Conservation (phyloP, 495 filamentous ascomycete genomes). For the Tetracladium marchalianum region DNA sequence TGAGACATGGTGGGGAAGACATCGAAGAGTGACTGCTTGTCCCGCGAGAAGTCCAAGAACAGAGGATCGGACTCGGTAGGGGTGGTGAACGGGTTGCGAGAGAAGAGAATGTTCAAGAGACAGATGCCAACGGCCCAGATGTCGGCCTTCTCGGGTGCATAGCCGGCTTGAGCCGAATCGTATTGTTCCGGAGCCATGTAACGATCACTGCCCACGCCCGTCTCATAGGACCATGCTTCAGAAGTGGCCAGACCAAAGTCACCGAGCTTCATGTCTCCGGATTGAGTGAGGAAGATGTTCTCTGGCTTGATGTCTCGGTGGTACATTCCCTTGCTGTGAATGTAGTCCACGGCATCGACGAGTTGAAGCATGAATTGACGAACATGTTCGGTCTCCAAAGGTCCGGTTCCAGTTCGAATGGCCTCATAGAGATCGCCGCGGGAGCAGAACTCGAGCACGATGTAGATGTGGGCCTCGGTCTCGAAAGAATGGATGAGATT, state of each 20-base stretch:
- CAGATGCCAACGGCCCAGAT: conserved; percentile 96
- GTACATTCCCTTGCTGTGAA: conserved; percentile 84
- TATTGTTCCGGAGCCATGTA: conserved; percentile 99
- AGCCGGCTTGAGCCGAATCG: conserved; percentile 73
- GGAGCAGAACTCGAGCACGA: conserved; percentile 93
- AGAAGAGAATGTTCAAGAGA: conserved; percentile 90
- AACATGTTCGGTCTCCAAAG: conserved; percentile 90
- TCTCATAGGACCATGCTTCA: conserved; percentile 79
- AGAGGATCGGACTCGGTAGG: conserved; percentile 80
- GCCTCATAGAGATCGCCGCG: conserved; percentile 97
- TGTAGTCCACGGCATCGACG: conserved; percentile 78
- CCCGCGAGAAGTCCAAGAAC: conserved; percentile 83
- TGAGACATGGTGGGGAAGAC: conserved; percentile 98
- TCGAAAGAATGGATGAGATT: conserved; percentile 88
- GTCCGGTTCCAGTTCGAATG: conserved; percentile 78
- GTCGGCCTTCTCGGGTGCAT: conserved; percentile 88
- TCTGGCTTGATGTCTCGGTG: conserved; percentile 99
- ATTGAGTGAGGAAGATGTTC: conserved; percentile 89
- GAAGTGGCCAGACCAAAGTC: conserved; percentile 90
- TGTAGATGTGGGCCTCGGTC: conserved; percentile 77
- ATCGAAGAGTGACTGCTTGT: conserved; percentile 92
- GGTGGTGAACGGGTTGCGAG: conserved; percentile 84
- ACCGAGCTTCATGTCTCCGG: conserved; percentile 87
- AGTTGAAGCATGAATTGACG: conserved; percentile 95
- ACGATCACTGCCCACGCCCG: conserved; percentile 88